Conservation (phyloP, 768 basidiomycete species). For the Calocybe cyanea region DNA sequence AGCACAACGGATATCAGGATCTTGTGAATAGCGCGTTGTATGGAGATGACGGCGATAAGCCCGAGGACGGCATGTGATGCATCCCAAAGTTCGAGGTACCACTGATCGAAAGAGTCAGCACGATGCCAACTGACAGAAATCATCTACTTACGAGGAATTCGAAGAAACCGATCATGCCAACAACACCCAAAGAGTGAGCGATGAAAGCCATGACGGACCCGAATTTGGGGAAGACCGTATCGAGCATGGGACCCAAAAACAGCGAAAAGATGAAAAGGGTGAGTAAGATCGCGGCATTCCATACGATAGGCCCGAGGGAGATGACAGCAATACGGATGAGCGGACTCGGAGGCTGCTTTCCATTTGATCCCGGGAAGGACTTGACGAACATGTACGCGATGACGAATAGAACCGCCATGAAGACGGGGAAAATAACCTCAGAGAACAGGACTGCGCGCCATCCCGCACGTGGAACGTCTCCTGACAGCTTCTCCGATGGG, state of each 20-base stretch:
- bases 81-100: constrained; percentile 94
- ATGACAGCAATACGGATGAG: constrained; percentile 92
- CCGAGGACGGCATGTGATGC: constrained; percentile 91
- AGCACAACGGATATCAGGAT: constrained; percentile 91
- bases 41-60: constrained; percentile 84
- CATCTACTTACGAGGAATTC: constrained; percentile 78
- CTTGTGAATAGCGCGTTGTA: constrained; percentile 93
- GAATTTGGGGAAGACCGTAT: constrained; percentile 80
- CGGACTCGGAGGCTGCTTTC: constrained; percentile 70
- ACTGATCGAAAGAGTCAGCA: constrained; percentile 43
- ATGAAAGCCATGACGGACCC: constrained; percentile 90
- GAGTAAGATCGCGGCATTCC: constrained; percentile 87
- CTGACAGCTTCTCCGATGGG: constrained; percentile 95
- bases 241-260: constrained; percentile 89
- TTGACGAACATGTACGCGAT: constrained; percentile 93
- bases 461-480: constrained; percentile 89
- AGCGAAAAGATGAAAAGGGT: constrained; percentile 87
- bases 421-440: constrained; percentile 81
- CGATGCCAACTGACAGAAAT: constrained; percentile 1
- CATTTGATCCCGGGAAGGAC: constrained; percentile 66
- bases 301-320: constrained; percentile 91
- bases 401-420: constrained; percentile 82
- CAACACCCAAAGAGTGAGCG: constrained; percentile 75
- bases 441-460: constrained; percentile 90
- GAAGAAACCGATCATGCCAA: constrained; percentile 92